A percentile compares a stretch with the other conserved stretches of the same genome.
These are phyloP conservation scores for Trichoderma aggressivum DNA, from an alignment of 2,329 filamentous ascomycete species.

Conservation along the genomic window DNA sequence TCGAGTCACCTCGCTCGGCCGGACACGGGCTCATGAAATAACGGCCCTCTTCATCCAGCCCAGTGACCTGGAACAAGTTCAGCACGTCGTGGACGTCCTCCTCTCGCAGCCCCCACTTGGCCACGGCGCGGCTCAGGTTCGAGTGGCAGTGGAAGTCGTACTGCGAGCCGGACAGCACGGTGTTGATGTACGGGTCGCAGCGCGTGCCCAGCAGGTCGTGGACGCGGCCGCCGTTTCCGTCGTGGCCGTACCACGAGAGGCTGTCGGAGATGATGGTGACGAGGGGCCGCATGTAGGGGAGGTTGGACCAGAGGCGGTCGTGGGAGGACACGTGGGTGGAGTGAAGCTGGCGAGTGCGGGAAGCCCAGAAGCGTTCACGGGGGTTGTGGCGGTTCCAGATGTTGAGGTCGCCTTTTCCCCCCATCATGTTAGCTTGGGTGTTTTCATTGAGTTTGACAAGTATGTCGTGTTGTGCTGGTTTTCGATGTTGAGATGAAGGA, in stretches of 20 bases:
- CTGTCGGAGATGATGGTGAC: conserved; percentile 68
- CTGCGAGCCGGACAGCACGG: conserved; percentile 63
- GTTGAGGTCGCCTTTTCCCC: conserved; percentile 71
- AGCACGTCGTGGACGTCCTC: conserved; percentile 79
- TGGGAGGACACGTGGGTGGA: conserved; percentile 67
- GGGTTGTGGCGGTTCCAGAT: conserved; percentile 76
- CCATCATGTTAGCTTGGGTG: background rate
- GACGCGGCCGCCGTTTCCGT: conserved; percentile 62
- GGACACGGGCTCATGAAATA: conserved; percentile 73
- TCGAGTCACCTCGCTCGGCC: conserved; percentile 52
- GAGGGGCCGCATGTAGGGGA: conserved; percentile 74
- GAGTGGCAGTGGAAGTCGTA: conserved; percentile 85
- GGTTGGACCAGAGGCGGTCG: conserved; percentile 72
- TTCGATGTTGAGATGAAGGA: background rate
- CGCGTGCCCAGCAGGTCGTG: conserved; percentile 80
- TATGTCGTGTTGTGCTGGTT: background rate
- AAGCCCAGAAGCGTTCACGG: conserved; percentile 78
- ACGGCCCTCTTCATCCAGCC: conserved; percentile 65
- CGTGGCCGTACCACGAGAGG: conserved; percentile 57
- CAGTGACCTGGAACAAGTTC: conserved; percentile 83
- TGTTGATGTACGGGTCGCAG: conserved; percentile 81
- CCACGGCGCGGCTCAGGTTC: conserved; percentile 71
- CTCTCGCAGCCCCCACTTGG: conserved; percentile 66
- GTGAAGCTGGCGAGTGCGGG: conserved; percentile 74
- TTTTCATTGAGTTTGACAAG: background rate